Conservation (phyloP, 176 grass and related monocot genomes). For the Chrysopogon serrulatus region DNA sequence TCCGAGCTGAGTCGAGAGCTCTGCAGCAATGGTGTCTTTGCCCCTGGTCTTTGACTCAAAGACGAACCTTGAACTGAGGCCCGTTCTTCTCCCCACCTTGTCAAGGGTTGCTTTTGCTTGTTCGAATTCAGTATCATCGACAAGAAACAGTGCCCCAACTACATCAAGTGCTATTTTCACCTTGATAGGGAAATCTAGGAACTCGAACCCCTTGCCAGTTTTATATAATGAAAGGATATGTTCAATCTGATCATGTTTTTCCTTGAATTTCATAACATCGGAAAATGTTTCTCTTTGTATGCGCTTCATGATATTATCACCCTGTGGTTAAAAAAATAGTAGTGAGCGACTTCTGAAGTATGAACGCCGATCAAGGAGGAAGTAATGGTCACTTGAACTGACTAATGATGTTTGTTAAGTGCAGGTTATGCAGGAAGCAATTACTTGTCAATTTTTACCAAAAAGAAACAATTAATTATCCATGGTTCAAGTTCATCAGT, state of each 20-base stretch:
- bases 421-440: not conserved
- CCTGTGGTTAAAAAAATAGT: constrained; percentile 21
- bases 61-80: constrained; percentile 67
- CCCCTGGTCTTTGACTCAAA: constrained; percentile 64
- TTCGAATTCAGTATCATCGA: constrained; percentile 6
- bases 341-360: not conserved
- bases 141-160: constrained; percentile 28
- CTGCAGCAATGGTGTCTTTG: constrained; percentile 67
- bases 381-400: not conserved
- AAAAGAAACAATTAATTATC: not conserved
- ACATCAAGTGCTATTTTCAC: constrained; percentile 34
- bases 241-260: constrained; percentile 65
- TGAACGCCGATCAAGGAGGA: not conserved
- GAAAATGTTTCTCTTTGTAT: constrained; percentile 57
- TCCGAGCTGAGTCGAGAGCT: constrained; percentile 40
- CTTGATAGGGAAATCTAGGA: constrained; percentile 22
- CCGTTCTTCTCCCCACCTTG: constrained; percentile 38
- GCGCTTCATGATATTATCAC: constrained; percentile 64
- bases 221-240: constrained; percentile 44
- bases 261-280: constrained; percentile 57
- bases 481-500: not conserved
- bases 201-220: constrained; percentile 24
- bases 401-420: not conserved
- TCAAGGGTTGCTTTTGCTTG: constrained; percentile 5
- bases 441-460: too few species aligned